phyloP scores from a whole-genome alignment of 2,329 filamentous ascomycete genomes.

The Fusarium miscanthi region DNA sequence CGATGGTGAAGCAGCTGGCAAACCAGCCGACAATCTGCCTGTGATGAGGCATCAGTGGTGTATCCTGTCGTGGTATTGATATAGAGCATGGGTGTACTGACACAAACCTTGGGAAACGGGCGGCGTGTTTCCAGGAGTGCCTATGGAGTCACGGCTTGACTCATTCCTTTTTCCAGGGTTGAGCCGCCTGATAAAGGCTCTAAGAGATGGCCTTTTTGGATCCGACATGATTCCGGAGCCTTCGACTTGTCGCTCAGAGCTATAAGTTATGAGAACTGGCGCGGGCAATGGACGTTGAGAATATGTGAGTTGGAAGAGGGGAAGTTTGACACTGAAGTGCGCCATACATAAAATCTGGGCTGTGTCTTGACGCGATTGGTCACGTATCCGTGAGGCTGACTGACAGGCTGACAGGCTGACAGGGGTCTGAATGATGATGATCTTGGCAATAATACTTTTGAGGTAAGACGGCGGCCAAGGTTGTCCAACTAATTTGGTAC shows the following conservation, averaged over 20 bases:
- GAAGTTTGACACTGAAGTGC: neutral
- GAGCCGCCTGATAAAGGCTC: neutral
- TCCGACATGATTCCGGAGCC: neutral
- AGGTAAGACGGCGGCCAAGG: neutral
- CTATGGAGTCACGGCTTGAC: neutral
- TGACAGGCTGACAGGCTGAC: neutral
- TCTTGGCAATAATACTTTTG: neutral
- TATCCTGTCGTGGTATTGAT: fast-evolving
- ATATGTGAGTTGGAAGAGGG: neutral
- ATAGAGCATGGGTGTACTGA: neutral
- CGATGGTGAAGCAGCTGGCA: no score
- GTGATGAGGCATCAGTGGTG: neutral
- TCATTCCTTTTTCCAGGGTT: neutral
- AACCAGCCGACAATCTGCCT: neutral
- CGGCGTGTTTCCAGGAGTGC: fast-evolving
- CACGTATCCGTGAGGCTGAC: neutral
- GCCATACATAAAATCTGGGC: neutral
- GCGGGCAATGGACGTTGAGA: fast-evolving
- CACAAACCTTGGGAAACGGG: neutral
- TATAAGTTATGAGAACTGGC: fast-evolving
- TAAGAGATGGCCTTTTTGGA: neutral
- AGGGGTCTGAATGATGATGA: neutral
- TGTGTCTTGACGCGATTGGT: neutral
- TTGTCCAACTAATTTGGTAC: neutral
- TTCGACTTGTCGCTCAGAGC: neutral